Conservation (phyloP, 1,284 basidiomycete genomes). For the Ustilago sp. region DNA sequence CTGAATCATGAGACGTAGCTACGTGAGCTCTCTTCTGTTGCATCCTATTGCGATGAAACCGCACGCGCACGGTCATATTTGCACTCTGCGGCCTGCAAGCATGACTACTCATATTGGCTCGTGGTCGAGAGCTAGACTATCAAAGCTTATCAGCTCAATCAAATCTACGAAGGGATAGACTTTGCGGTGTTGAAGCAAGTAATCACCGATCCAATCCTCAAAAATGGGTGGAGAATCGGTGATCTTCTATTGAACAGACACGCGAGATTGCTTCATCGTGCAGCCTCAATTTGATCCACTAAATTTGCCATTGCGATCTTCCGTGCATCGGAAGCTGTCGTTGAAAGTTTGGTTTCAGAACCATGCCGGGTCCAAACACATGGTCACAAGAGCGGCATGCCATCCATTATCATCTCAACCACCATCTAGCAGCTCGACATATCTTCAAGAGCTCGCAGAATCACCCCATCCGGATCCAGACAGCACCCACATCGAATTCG, state of each 20-base stretch:
- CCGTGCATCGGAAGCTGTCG: neutral
- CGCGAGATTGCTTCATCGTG: neutral
- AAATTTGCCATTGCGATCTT: neutral
- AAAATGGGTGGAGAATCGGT: neutral
- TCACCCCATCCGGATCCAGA: neutral
- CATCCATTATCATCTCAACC: neutral
- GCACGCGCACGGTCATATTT: neutral
- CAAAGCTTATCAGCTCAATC: too few species aligned
- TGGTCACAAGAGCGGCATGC: neutral
- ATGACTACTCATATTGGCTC: neutral
- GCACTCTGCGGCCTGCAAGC: neutral
- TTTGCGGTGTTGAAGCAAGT: neutral
- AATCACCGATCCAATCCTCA: neutral
- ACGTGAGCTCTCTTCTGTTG: constrained; percentile 2
- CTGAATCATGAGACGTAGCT: constrained; percentile 4
- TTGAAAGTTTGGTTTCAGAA: neutral
- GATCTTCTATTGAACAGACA: neutral
- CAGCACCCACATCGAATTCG: neutral
- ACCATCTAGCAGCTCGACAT: neutral
- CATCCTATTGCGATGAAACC: neutral
- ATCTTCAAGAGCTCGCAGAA: neutral
- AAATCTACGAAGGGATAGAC: too few species aligned
- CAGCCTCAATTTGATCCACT: neutral
- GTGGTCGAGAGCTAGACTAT: neutral
- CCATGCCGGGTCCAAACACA: neutral